Conservation (phyloP, 371 early-diverging fungal genomes). For the Mortierella sp. region DNA sequence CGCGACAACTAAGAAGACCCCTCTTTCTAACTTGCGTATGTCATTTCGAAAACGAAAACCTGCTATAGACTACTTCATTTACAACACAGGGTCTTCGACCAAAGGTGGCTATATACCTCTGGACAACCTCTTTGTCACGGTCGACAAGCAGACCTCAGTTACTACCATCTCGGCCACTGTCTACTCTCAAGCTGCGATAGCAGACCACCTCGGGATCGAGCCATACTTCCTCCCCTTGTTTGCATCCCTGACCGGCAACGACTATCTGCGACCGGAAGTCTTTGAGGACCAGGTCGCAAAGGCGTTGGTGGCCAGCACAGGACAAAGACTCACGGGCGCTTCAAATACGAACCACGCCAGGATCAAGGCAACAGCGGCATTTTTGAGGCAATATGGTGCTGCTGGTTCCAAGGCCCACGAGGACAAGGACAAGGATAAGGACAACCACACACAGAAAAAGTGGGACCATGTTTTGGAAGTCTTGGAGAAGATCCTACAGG, state of each 20-base stretch:
- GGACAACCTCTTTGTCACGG: constrained; percentile 55
- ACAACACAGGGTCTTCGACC: constrained; percentile 57
- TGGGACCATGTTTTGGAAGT: constrained; percentile 1
- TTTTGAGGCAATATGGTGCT: constrained; percentile 32
- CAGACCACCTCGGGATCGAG: constrained; percentile 55
- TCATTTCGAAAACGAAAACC: too few relatives aligned
- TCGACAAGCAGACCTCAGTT: constrained; percentile 12
- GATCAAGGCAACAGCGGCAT: constrained; percentile 48
- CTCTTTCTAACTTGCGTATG: too few relatives aligned
- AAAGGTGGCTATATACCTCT: constrained; percentile 67
- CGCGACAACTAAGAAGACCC: too few relatives aligned
- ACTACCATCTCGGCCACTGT: constrained; percentile 55
- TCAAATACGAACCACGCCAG: constrained; percentile 33
- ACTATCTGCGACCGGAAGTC: constrained; percentile 60
- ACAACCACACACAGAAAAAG: constrained; percentile 26
- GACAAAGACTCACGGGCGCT: constrained; percentile 14
- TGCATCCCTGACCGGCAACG: constrained; percentile 68
- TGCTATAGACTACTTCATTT: constrained; percentile 61
- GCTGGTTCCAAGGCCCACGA: too few relatives aligned
- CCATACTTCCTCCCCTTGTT: constrained; percentile 58
- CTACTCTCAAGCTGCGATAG: constrained; percentile 58
- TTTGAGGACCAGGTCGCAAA: constrained; percentile 54
- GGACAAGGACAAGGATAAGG: too few relatives aligned
- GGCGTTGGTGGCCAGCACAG: constrained; percentile 29
- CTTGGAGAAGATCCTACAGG: constrained; percentile 33